Percentiles rank a stretch among this genome's conserved stretches.
phyloP scores from a whole-genome alignment of 768 basidiomycete genomes.

The Cystofilobasidium bisporidii region DNA sequence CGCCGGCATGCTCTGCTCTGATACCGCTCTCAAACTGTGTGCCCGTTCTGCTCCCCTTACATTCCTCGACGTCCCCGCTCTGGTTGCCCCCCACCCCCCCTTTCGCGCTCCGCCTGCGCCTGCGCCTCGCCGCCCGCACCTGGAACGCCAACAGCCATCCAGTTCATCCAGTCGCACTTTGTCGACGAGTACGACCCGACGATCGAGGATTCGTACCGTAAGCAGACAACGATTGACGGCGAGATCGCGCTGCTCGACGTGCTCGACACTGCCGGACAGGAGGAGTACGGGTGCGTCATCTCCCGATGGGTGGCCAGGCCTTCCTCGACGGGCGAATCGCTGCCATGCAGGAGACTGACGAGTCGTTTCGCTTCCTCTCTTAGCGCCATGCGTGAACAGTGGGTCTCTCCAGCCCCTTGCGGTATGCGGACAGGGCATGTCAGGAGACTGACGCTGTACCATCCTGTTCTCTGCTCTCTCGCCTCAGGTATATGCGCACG shows the following conservation, averaged over 20 bases:
- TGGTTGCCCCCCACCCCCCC: not conserved
- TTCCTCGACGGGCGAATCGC: no score
- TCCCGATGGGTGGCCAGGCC: no score
- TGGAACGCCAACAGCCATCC: slow-evolving; percentile 72
- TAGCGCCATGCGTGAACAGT: slow-evolving; percentile 94
- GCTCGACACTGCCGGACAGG: slow-evolving; percentile 93
- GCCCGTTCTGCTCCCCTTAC: not conserved
- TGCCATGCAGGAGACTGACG: no score
- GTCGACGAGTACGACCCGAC: slow-evolving; percentile 92
- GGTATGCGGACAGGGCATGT: no score
- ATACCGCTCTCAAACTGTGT: no score
- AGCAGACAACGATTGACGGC: slow-evolving; percentile 96
- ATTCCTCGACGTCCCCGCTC: not conserved
- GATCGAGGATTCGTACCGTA: slow-evolving; percentile 97
- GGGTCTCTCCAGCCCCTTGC: slow-evolving; percentile 14
- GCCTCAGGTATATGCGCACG: slow-evolving; percentile 35
- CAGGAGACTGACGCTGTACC: no score
- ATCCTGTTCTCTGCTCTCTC: no score
- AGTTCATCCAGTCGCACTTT: slow-evolving; percentile 80
- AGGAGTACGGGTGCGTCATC: slow-evolving; percentile 93
- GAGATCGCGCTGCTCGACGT: slow-evolving; percentile 96
- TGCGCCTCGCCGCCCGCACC: not conserved
- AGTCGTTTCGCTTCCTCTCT: not conserved
- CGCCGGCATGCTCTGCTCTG: no score
- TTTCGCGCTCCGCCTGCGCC: not conserved